Percentiles rank a stretch among this genome's conserved stretches.
Conservation (phyloP, 2,329 filamentous ascomycete genomes). For the Penicillium paneum region DNA sequence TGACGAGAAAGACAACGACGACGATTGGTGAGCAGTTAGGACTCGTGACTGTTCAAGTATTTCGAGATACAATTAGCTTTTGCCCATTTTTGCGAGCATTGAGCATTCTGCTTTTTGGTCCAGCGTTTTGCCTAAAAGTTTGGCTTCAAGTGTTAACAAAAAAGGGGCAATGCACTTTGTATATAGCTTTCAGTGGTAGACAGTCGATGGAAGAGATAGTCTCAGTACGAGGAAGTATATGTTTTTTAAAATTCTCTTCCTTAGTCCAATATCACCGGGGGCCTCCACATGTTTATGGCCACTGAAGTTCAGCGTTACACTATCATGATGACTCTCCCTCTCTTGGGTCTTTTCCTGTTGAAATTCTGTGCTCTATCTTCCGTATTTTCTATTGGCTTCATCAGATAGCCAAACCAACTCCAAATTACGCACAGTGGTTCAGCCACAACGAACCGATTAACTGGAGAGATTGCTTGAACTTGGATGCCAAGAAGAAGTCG, state of each 20-base stretch:
- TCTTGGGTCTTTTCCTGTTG: conserved; percentile 1
- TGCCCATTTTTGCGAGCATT: conserved; percentile 16
- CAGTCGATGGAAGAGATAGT: conserved; percentile 4
- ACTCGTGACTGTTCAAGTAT: conserved; percentile 4
- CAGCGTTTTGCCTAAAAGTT: conserved; percentile 17
- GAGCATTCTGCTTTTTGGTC: conserved; percentile 11
- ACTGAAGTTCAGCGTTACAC: background rate
- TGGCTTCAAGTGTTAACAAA: conserved; percentile 9
- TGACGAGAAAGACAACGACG: conserved; percentile 47
- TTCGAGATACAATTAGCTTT: conserved; percentile 20
- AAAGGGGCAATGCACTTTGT: conserved; percentile 11
- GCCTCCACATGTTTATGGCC: background rate
- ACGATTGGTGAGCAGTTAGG: conserved; percentile 41
- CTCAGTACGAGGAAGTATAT: background rate
- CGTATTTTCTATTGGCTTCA: conserved; percentile 6
- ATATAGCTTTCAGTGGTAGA: conserved; percentile 18
- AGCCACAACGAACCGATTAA: conserved; percentile 1
- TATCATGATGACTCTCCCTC: background rate
- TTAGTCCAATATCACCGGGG: background rate
- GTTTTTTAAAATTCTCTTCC: background rate
- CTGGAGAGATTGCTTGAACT: conserved; percentile 10
- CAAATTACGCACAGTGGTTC: conserved; percentile 3
- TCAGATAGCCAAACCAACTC: conserved; percentile 8
- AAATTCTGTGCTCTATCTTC: conserved; percentile 7
- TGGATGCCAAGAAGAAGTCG: conserved; percentile 5